Conservation (phyloP, 768 basidiomycete species). For the Strobilomyces echinocephalus region DNA sequence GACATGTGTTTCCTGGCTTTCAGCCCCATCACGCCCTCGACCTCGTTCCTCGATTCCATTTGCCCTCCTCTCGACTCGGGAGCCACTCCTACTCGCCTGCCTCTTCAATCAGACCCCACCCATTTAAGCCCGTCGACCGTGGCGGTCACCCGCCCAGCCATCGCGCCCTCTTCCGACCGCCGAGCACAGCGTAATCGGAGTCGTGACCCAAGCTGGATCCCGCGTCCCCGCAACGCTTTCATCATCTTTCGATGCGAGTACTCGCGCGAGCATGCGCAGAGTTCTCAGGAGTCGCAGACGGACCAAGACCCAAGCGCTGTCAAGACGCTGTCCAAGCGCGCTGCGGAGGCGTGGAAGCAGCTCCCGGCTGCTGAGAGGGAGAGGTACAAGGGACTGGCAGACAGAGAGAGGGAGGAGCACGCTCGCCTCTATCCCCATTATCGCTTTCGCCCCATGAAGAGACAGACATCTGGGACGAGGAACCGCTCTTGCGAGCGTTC, state of each 20-base stretch:
- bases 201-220: conserved; percentile 54
- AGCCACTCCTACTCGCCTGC: neutral
- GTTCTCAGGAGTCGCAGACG: conserved; percentile 33
- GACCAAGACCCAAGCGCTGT: conserved; percentile 8
- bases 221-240: conserved; percentile 66
- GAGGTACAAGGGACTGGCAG: conserved; percentile 50
- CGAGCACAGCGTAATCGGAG: conserved; percentile 37
- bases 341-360: conserved; percentile 69
- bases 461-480: conserved; percentile 24
- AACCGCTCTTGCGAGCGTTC: conserved; percentile 15
- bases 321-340: conserved; percentile 70
- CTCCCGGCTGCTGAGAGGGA: conserved; percentile 49
- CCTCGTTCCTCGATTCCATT: conserved; percentile 4
- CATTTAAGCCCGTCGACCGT: neutral
- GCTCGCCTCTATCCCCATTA: conserved; percentile 56
- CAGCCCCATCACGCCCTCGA: conserved; percentile 1
- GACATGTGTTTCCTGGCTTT: conserved; percentile 9
- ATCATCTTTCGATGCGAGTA: conserved; percentile 72
- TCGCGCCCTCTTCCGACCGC: conserved; percentile 35
- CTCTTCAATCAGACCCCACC: neutral
- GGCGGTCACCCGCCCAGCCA: neutral
- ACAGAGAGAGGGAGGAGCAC: conserved; percentile 53
- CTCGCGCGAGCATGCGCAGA: conserved; percentile 42
- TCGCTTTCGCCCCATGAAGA: conserved; percentile 55
- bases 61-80: conserved; percentile 20